A percentile compares a stretch with the other conserved stretches of the same genome.
Evolutionary conservation across 1,284 basidiomycete species (phyloP).

Genomic region (Laetiporus sulphureus): DNA sequence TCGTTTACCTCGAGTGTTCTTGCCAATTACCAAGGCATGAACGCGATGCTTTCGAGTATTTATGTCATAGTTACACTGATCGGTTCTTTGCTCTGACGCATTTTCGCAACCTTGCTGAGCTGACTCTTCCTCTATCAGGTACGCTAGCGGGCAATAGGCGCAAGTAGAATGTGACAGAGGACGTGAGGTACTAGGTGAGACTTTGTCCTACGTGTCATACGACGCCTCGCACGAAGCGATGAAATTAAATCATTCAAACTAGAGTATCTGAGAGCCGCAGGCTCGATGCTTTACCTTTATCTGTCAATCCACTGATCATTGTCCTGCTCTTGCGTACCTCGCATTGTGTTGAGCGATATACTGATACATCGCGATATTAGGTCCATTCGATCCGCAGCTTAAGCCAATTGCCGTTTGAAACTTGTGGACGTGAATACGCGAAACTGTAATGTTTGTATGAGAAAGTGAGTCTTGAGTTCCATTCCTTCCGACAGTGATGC

Average conservation of each 20-base stretch:
- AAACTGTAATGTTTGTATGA: neutral
- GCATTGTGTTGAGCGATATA: no score
- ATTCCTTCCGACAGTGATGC: constrained; percentile 13
- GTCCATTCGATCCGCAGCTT: no score
- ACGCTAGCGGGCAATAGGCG: no score
- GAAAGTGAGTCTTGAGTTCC: constrained; percentile 8
- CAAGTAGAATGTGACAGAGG: no score
- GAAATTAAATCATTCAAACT: constrained; percentile 73
- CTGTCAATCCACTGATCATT: constrained; percentile 59
- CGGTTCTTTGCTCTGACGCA: constrained; percentile 29
- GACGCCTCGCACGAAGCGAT: constrained; percentile 28
- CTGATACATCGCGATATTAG: no score
- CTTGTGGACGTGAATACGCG: no score
- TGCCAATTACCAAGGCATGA: constrained; percentile 42
- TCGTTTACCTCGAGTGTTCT: constrained; percentile 41
- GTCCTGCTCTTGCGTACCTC: no score
- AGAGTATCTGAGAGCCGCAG: constrained; percentile 75
- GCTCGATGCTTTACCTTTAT: constrained; percentile 61
- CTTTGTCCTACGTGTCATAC: constrained; percentile 2
- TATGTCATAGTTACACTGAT: constrained; percentile 91
- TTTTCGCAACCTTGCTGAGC: neutral
- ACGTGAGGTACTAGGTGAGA: constrained; percentile 7
- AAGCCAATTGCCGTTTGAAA: no score
- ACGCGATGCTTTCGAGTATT: constrained; percentile 40
- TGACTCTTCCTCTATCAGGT: neutral